Percentiles rank a stretch among this genome's conserved stretches.
Evolutionary conservation across 1,139 yeast genomes (phyloP).

Genomic region (Magnusiomyces sp.): DNA sequence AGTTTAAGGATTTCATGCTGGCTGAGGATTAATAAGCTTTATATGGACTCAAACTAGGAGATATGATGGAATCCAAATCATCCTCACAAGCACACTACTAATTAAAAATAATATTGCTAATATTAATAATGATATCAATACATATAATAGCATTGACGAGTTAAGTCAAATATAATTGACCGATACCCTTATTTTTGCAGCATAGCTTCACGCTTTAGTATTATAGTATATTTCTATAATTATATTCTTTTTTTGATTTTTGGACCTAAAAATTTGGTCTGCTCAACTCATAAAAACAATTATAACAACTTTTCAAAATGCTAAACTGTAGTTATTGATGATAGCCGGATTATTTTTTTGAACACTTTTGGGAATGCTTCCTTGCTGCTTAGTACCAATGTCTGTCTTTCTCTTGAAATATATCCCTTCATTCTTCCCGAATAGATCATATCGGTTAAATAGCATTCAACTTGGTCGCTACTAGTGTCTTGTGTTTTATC

Average conservation of each 20-base stretch:
- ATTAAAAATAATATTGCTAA: too few species aligned
- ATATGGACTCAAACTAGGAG: neutral
- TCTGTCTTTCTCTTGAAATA: slow-evolving; percentile 64
- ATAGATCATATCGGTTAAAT: slow-evolving; percentile 58
- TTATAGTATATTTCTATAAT: neutral
- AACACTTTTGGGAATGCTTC: slow-evolving; percentile 53
- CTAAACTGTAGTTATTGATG: too few species aligned
- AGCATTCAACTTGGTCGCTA: slow-evolving; percentile 58
- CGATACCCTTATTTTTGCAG: too few species aligned
- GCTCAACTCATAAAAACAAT: too few species aligned
- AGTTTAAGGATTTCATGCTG: slow-evolving; percentile 55
- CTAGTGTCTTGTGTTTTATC: slow-evolving; percentile 5
- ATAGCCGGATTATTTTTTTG: neutral
- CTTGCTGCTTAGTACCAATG: slow-evolving; percentile 67
- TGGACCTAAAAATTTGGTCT: neutral
- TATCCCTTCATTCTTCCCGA: slow-evolving; percentile 70
- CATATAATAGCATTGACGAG: neutral
- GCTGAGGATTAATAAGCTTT: slow-evolving; percentile 4
- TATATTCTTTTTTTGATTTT: neutral
- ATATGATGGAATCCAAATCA: too few species aligned
- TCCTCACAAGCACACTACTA: neutral
- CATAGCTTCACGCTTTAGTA: neutral
- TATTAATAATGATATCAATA: neutral
- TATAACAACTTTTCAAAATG: too few species aligned
- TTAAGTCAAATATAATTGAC: too few species aligned